These are phyloP conservation scores for Elongisporangium anandrum DNA, from an alignment of 352 stramenopile species.

Conservation along the genomic window DNA sequence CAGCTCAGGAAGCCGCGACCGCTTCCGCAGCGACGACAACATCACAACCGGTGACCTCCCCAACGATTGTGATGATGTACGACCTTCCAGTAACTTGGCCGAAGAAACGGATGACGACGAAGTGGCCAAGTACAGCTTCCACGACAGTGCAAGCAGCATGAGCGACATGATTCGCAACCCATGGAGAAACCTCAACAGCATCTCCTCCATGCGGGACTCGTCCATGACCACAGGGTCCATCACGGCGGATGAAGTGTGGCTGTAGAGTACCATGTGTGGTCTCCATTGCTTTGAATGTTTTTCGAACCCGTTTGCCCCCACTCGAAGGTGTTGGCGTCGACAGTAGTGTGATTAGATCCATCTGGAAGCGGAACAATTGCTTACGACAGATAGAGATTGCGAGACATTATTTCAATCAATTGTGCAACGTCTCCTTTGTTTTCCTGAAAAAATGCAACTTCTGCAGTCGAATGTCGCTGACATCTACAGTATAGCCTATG, in stretches of 20 bases:
- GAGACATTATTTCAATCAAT: neutral
- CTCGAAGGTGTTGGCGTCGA: neutral
- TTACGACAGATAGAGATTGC: neutral
- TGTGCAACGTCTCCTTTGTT: neutral
- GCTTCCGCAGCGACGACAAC: slow-evolving; percentile 16
- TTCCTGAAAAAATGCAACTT: neutral
- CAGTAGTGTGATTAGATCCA: neutral
- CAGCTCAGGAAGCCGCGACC: neutral
- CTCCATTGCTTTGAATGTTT: neutral
- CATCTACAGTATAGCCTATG: neutral
- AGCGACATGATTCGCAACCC: slow-evolving; percentile 43
- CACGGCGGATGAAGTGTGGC: slow-evolving; percentile 51
- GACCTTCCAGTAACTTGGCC: slow-evolving; percentile 17
- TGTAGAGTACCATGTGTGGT: slow-evolving; percentile 22
- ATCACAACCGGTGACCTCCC: slow-evolving; percentile 8
- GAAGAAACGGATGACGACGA: slow-evolving; percentile 24
- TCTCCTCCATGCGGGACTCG: slow-evolving; percentile 56
- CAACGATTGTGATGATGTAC: neutral
- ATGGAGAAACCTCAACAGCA: slow-evolving; percentile 48
- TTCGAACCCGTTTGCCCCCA: neutral
- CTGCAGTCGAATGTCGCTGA: too few relatives aligned
- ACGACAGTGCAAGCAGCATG: slow-evolving; percentile 55
- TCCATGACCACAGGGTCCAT: slow-evolving; percentile 41
- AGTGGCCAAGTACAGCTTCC: slow-evolving; percentile 72
- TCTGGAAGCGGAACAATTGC: neutral